Evolutionary conservation across 2,329 filamentous ascomycete genomes (phyloP), one percentile per base, ranked within the genome.

Genomic region (Talaromyces sp.): DNA sequence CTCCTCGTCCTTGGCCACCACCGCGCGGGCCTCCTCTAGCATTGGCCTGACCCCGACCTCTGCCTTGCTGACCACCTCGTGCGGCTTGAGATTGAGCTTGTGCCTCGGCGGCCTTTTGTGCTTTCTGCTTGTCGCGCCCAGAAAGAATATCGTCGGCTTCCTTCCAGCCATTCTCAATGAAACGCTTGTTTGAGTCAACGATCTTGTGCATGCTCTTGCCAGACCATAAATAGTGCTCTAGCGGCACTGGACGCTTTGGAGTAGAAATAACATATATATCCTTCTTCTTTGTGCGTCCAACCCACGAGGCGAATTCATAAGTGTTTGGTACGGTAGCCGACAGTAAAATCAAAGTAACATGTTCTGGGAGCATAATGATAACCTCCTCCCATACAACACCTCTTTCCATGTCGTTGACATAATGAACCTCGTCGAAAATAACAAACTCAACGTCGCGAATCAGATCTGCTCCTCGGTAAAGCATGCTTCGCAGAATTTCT

Each of bases 381-480:
- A 99, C 95, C 78, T 99, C 95, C 78, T 99, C 95, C 95, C 95
- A 99, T 0, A 99, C 95, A 6, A 99, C 95, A 73, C 95, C 95
- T 79, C 95, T 87, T 76, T 98, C 95, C 31, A 90, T 85, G 75
- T 99, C 95, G 74, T 98, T 99, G 69, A 99, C 94, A 75, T 99
- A 99, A 79, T 99, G 95, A 1, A 99, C 95, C 78, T 99, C 95
- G 73, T 99, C 95, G 68, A 99, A 99, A 58, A 99, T 97, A 70
- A 99, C 95, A 75, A 96, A 99, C 70, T 99, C 95, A 9, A 99
- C 95, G 74, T 99, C 95, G 70, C 95, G 87, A 70, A 99, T 97
- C 16, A 99, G 80, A 80, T 99, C 95, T 6, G 95, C 94, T 66
- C 95, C 95, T 66, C 94, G 87, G 74, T 99, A 99, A 56, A 99